Evolutionary conservation across 1,284 basidiomycete genomes (phyloP).

Genomic region (Leccinum subrobustum): DNA sequence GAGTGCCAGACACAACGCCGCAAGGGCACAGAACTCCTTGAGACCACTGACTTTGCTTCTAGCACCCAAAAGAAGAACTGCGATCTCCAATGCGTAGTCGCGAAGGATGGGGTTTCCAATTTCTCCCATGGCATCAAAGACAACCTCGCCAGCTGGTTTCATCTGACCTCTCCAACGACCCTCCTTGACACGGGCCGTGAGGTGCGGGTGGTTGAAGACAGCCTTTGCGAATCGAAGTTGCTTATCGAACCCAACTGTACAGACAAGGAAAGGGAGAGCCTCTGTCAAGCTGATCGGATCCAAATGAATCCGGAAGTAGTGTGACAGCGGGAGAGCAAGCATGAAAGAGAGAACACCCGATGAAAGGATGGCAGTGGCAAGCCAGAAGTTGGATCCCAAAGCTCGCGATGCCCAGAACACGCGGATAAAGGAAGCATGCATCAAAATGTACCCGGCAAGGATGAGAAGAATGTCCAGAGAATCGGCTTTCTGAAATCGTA

Average conservation of each 20-base stretch:
- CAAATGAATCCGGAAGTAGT: constrained; percentile 82
- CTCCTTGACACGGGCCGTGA: constrained; percentile 51
- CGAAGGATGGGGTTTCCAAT: constrained; percentile 85
- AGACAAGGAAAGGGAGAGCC: constrained; percentile 96
- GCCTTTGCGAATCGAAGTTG: constrained; percentile 89
- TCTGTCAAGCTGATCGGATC: constrained; percentile 94
- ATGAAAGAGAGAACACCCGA: constrained; percentile 89
- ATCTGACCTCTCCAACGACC: constrained; percentile 46
- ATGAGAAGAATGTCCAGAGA: constrained; percentile 96
- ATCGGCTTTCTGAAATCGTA: constrained; percentile 77
- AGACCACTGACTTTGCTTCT: constrained; percentile 87
- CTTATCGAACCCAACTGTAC: constrained; percentile 98
- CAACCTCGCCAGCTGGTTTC: constrained; percentile 81
- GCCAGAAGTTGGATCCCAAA: constrained; percentile 88
- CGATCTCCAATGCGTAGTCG: constrained; percentile 92
- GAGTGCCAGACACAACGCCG: constrained; percentile 80
- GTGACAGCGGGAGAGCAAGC: constrained; percentile 82
- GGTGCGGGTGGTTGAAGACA: constrained; percentile 86
- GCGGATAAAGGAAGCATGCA: constrained; percentile 95
- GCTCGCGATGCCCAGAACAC: constrained; percentile 85
- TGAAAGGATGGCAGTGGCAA: constrained; percentile 82
- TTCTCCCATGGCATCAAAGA: constrained; percentile 78
- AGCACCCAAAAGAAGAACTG: constrained; percentile 85
- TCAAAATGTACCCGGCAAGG: constrained; percentile 92
- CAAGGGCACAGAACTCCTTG: constrained; percentile 93